Evolutionary conservation across 805 yeast species (phyloP), one percentile per base, ranked within the genome.

Genomic region (Candida incommunis): DNA sequence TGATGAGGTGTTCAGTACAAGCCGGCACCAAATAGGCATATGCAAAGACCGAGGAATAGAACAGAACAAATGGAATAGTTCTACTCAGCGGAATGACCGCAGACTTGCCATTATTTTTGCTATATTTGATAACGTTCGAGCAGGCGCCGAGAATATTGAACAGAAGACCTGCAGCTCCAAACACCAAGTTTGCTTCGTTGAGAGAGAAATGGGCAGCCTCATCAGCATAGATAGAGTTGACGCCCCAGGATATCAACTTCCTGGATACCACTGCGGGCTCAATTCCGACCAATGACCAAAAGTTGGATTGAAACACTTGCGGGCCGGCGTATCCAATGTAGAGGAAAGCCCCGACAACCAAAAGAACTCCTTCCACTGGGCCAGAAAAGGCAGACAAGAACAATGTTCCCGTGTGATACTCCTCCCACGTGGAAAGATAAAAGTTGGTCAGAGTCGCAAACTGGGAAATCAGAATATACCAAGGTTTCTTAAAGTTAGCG

Each of bases 311-410:
- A 18, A 31, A 46, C 73, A 72, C 15, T 72, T 43, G 37, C n/a
- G 55, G 51, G 2, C 96, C 96, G 46, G 66, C 63, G 37, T 78
- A 45, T 2, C 86, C 95, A 0, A 95, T 79, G 16, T 73, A 43
- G 3, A 76, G 47, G 63, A 77, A 87, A 24, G 80, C 66, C 0
- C 52, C 56, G 23, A 75, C 65, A 41, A 87, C 73, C 61, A 82
- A 70, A 48, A 87, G 57, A 25, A 90, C 82, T 3, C 97, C 98
- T 64, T 92, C 97, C 4, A 92, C 96, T 1, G 98, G 98, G 0
- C 97, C 98, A 35, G 94, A 82, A 55, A 86, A 72, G 53, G 76
- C 81, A 40, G 92, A 82, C 45, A 90, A 69, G 60, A 74, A 90
- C 47, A 90, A 66, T 24, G 80, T 81, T 58, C 86, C 94, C 0